A percentile compares a stretch with the other conserved stretches of the same genome.
These are phyloP conservation scores for Talaromyces adpressus DNA, from an alignment of 495 filamentous ascomycete species.

Conservation along the genomic window DNA sequence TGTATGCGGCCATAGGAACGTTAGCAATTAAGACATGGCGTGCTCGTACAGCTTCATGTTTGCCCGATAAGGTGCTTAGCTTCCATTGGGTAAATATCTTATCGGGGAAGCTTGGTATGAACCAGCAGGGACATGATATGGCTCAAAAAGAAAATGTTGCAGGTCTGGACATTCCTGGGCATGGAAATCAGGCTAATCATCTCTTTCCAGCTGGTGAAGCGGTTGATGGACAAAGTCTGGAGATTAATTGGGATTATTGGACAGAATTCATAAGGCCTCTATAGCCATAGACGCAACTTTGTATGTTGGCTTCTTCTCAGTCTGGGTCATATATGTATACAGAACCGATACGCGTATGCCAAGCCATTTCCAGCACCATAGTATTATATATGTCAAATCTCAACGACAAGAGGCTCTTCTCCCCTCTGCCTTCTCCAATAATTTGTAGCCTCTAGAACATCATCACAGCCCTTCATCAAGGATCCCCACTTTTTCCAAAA, in stretches of 20 bases:
- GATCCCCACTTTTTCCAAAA: constrained; percentile 40
- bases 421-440: constrained; percentile 32
- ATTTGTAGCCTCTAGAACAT: constrained; percentile 33
- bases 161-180: no score
- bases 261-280: background rate
- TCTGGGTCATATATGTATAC: background rate
- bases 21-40: background rate
- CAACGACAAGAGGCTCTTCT: constrained; percentile 17
- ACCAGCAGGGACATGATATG: no score
- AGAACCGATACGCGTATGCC: background rate
- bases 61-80: background rate
- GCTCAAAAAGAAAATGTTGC: no score
- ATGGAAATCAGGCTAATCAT: background rate
- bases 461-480: constrained; percentile 26
- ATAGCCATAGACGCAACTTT: background rate
- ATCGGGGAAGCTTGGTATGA: no score
- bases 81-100: no score
- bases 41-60: background rate
- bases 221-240: background rate
- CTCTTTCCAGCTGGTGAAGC: background rate
- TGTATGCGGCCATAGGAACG: background rate
- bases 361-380: background rate
- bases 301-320: background rate
- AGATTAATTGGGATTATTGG: background rate
- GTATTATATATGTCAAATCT: background rate